These are phyloP conservation scores for Tephrocybe sp. DNA, from an alignment of 768 basidiomycete species.

Conservation along the genomic window DNA sequence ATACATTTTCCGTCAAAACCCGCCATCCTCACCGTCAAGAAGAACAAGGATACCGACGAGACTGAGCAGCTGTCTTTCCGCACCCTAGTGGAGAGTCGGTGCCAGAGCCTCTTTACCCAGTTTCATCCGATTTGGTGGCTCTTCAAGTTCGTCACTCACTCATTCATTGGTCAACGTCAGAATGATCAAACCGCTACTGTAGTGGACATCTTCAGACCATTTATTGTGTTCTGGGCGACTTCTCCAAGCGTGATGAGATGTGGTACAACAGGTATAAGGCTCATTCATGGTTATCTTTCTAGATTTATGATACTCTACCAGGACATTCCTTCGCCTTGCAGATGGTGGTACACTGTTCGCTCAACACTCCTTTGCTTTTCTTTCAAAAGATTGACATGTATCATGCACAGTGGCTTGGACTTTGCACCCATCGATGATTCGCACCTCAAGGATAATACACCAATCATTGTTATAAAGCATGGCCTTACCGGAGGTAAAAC, in stretches of 20 bases:
- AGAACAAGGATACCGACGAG: constrained; percentile 27
- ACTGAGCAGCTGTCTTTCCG: constrained; percentile 38
- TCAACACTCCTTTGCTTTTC: constrained; percentile 2
- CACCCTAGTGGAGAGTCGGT: constrained; percentile 39
- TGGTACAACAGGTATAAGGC: constrained; percentile 51
- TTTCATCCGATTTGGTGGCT: constrained; percentile 54
- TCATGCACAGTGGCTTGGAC: constrained; percentile 55
- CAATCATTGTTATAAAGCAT: constrained; percentile 59
- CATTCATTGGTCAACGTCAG: neutral
- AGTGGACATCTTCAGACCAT: constrained; percentile 69
- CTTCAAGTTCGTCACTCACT: constrained; percentile 35
- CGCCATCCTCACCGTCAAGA: constrained; percentile 33
- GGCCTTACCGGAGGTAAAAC: constrained; percentile 52
- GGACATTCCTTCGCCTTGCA: constrained; percentile 47
- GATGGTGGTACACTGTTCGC: constrained; percentile 70
- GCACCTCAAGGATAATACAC: constrained; percentile 37
- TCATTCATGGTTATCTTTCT: neutral
- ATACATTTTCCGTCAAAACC: constrained; percentile 43
- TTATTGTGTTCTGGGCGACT: constrained; percentile 60
- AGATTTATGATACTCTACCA: constrained; percentile 17
- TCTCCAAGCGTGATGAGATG: constrained; percentile 55
- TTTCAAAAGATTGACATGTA: neutral
- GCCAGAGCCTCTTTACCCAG: constrained; percentile 39
- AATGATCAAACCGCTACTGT: neutral
- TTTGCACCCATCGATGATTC: constrained; percentile 52